Evolutionary conservation across 2,329 filamentous ascomycete genomes (phyloP), one percentile per base, ranked within the genome.

Genomic region (Trichophyton simii): DNA sequence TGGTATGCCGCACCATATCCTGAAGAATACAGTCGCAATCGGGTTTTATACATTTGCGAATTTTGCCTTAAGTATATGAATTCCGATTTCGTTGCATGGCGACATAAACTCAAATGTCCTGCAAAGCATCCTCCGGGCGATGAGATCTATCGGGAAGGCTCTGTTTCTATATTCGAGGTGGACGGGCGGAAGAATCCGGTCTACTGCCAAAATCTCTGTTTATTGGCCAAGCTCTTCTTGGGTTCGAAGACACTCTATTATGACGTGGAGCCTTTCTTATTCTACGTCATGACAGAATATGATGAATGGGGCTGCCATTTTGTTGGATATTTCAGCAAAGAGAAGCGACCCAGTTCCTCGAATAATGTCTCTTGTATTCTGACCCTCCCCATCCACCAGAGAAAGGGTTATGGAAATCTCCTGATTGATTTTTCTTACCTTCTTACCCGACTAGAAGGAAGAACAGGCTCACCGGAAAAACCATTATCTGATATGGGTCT

Each of bases 41-140:
- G 89, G 34, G 88, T 96, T 42, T 82, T 99, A n/a, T 97, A 96
- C 75, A 97, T 99, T 65, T 99, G 94, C 80, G 95, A 99, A 73
- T 99, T 97, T 74, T 99, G 94, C 72, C 80, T 99, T 63, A 99
- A 97, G 76, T 99, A 99, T 77, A 96, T 99, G 91, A 96, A 95
- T 74, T 97, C 94, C 18, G 92, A 96, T 72, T 97, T 95, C 69
- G 94, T 99, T 31, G 92, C 94, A 13, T 97, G 92, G 90, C 84
- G 94, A 60, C 94, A 99, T 75, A 97, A 97, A 77, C 83, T 91
- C 68, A 99, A 99, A 77, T 99, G 94, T 68, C 88, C 90, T 4
- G 91, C 91, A 41, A 97, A 97, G 73, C 91, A 97, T 70, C 95
- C 94, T 2, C 95, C 95, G 0, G 94, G 94, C 25, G 94, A 99